phyloP scores from a whole-genome alignment of 495 filamentous ascomycete genomes.

The Lasiosphaeria ovina region DNA sequence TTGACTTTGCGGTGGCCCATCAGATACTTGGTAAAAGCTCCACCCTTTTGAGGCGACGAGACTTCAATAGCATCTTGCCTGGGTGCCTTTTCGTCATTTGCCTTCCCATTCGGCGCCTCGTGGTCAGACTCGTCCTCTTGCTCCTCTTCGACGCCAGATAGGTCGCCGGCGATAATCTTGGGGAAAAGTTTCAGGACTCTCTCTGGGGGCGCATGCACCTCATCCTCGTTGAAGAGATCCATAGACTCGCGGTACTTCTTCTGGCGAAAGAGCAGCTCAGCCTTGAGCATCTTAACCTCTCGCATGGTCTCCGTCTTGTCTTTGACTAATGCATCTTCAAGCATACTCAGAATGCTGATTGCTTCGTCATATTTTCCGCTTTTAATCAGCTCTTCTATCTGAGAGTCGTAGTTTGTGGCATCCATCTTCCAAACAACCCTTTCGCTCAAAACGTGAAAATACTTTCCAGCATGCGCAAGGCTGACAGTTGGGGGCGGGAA shows the following conservation, averaged over 20 bases:
- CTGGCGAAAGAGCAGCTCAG: conserved; percentile 75
- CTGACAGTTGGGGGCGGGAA: conserved; percentile 94
- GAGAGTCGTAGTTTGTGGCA: conserved; percentile 86
- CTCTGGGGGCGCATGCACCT: conserved; percentile 84
- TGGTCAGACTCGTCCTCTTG: conserved; percentile 36
- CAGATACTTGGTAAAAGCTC: conserved; percentile 50
- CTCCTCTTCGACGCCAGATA: conserved; percentile 54
- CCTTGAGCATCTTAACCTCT: conserved; percentile 86
- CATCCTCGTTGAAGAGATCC: conserved; percentile 76
- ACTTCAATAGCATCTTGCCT: conserved; percentile 35
- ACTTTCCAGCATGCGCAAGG: conserved; percentile 89
- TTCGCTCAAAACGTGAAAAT: conserved; percentile 87
- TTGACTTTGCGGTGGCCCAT: conserved; percentile 52
- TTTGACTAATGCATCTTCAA: conserved; percentile 86
- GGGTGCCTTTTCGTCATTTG: conserved; percentile 39
- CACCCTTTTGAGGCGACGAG: conserved; percentile 42
- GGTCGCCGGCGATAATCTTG: conserved; percentile 74
- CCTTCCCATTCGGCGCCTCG: conserved; percentile 49
- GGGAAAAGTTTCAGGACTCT: conserved; percentile 86
- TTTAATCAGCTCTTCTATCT: conserved; percentile 80
- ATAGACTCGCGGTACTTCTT: conserved; percentile 85
- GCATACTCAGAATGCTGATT: conserved; percentile 79
- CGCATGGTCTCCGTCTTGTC: conserved; percentile 78
- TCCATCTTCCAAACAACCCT: conserved; percentile 93
- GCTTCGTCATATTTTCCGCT: conserved; percentile 84